phyloP scores from a whole-genome alignment of 352 stramenopile species.

The Globisporangium apiculatum region DNA sequence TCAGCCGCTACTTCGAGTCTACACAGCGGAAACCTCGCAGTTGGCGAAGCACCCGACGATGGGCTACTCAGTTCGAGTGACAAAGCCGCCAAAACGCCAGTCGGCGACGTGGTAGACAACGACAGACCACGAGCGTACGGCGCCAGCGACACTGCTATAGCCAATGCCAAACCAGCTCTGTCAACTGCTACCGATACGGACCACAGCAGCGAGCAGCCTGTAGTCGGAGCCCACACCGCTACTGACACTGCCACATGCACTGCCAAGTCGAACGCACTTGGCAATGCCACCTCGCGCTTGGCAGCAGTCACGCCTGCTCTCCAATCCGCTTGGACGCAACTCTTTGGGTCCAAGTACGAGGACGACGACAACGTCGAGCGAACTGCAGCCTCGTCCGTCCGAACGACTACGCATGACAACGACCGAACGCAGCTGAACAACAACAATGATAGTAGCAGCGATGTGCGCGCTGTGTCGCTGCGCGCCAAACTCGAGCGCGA shows the following conservation, averaged over 20 bases:
- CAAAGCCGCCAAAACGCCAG: neutral
- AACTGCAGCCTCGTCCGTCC: neutral
- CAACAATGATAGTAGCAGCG: neutral
- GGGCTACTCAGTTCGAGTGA: neutral
- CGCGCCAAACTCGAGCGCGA: slow-evolving; percentile 31
- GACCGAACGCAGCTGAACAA: neutral
- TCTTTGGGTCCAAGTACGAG: slow-evolving; percentile 57
- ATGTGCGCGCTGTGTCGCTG: slow-evolving; percentile 5
- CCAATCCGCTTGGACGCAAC: slow-evolving; percentile 33
- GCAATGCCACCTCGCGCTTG: slow-evolving; percentile 16
- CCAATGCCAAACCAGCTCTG: too few species aligned
- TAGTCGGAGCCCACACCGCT: too few species aligned
- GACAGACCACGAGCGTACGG: neutral
- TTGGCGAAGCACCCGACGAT: neutral
- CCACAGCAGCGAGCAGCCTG: too few species aligned
- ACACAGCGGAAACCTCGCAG: neutral
- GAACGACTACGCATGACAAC: neutral
- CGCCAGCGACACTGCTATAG: too few species aligned
- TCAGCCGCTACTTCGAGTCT: too few species aligned
- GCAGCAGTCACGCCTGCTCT: slow-evolving; percentile 30
- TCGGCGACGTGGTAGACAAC: neutral
- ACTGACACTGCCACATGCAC: too few species aligned
- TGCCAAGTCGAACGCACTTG: neutral
- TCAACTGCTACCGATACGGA: too few species aligned
- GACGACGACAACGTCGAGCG: slow-evolving; percentile 13